Conservation (phyloP, 306 rosid genomes). For the peach (Prunus persica) region Prunus_persica_NCBIv2 NC_034013.1:11832001-11832500, state of each 20-base stretch:
- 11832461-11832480: not conserved
- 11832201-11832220: not conserved
- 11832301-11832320: constrained; percentile 10
- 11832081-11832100: too few relatives aligned
- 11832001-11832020: too few relatives aligned
- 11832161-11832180: too few relatives aligned
- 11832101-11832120: too few relatives aligned
- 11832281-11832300: not conserved
- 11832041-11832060: too few relatives aligned
- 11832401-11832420: constrained; percentile 39
- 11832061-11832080: too few relatives aligned
- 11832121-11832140: too few relatives aligned
- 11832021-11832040: too few relatives aligned
- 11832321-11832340: constrained; percentile 35
- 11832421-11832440: constrained; percentile 37
- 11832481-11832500: not conserved
- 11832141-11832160: too few relatives aligned
- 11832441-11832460: constrained; percentile 27
- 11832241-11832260: not conserved
- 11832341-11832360: not conserved
- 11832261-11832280: constrained; percentile 1
- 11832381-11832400: constrained; percentile 6
- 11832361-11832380: not conserved
- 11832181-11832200: not conserved
- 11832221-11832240: not conserved